These are phyloP conservation scores for Hypomyces rosellus DNA, from an alignment of 2,329 filamentous ascomycete species.

Conservation along the genomic window DNA sequence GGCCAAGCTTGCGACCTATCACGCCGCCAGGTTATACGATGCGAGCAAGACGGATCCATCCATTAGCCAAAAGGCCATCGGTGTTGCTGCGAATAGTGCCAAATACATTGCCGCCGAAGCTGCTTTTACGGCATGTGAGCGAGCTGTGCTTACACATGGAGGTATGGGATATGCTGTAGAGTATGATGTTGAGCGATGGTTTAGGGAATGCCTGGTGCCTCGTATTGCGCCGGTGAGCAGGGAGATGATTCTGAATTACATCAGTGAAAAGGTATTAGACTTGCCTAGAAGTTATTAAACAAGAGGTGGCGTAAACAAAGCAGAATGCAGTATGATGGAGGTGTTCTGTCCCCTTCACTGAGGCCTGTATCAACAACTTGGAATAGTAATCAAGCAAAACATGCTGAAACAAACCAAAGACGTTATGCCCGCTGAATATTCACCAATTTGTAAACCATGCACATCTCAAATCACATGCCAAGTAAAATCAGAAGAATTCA, in stretches of 20 bases:
- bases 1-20: conserved; percentile 59
- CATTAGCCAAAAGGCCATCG: conserved; percentile 50
- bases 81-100: conserved; percentile 61
- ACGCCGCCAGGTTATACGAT: conserved; percentile 58
- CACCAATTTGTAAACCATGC: too few relatives aligned
- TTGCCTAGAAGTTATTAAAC: conserved; percentile 60
- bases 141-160: conserved; percentile 52
- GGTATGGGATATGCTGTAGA: conserved; percentile 61
- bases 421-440: too few relatives aligned
- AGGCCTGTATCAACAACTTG: too few relatives aligned
- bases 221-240: conserved; percentile 58
- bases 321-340: too few relatives aligned
- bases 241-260: conserved; percentile 73
- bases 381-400: too few relatives aligned
- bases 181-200: conserved; percentile 60
- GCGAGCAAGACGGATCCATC: conserved; percentile 42
- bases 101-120: conserved; percentile 66
- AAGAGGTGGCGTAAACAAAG: too few relatives aligned
- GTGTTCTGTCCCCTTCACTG: too few relatives aligned
- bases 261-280: conserved; percentile 60
- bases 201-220: conserved; percentile 59
- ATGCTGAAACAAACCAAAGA: too few relatives aligned
- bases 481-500: too few relatives aligned
- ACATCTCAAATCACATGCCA: too few relatives aligned
- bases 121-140: conserved; percentile 56